Percentiles rank a stretch among this genome's conserved stretches.
Evolutionary conservation across 1,139 yeast species (phyloP).

Genomic region (Debaryomyces sp.): DNA sequence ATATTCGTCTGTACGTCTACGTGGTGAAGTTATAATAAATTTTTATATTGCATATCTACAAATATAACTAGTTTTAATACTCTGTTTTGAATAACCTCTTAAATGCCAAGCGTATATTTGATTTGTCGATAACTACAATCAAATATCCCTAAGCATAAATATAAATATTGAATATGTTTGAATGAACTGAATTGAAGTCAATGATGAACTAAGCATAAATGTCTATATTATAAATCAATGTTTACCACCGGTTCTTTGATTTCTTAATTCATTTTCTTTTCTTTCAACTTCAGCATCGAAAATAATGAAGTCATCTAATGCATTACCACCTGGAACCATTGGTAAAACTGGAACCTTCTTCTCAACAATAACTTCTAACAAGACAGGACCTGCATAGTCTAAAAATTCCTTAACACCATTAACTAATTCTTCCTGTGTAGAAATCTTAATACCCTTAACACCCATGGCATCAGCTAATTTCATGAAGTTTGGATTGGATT

Average conservation of each 20-base stretch:
- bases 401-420: constrained; percentile 72
- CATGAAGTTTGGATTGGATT: constrained; percentile 89
- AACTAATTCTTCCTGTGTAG: constrained; percentile 62
- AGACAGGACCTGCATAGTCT: constrained; percentile 77
- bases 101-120: neutral
- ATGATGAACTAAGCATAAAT: neutral
- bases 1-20: too few relatives aligned
- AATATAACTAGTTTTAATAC: neutral
- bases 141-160: neutral
- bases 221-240: constrained; percentile 28
- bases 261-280: constrained; percentile 68
- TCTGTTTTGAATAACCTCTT: neutral
- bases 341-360: constrained; percentile 98
- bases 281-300: constrained; percentile 82
- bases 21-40: neutral
- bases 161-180: neutral
- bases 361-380: constrained; percentile 89
- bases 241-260: constrained; percentile 59
- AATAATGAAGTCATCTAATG: constrained; percentile 85
- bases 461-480: constrained; percentile 95
- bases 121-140: neutral
- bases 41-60: neutral
- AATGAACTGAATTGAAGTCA: neutral
- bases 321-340: constrained; percentile 97
- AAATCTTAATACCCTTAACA: constrained; percentile 75